These are phyloP conservation scores for Leishmania gerbilli DNA, from an alignment of 208 protist species.

Conservation along the genomic window DNA sequence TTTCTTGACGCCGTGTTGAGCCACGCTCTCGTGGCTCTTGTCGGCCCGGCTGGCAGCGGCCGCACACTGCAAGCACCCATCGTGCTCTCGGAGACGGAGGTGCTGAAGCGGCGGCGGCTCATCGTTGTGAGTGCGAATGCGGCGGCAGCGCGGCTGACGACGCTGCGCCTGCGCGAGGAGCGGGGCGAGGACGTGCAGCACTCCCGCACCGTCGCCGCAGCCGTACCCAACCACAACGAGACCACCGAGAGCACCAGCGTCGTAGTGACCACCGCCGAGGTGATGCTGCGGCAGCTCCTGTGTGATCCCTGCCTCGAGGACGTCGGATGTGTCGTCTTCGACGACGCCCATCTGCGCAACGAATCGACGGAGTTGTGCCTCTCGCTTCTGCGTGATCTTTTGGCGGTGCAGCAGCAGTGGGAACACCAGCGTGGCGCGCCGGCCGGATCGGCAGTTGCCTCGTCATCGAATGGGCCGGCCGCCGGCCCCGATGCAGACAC, in stretches of 20 bases:
- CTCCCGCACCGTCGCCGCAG: constrained; percentile 50
- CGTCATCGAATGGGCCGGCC: neutral
- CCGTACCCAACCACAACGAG: constrained; percentile 47
- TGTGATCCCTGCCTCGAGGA: constrained; percentile 79
- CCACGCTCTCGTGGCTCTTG: constrained; percentile 59
- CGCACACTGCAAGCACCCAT: constrained; percentile 79
- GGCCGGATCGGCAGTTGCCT: constrained; percentile 1
- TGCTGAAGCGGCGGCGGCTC: constrained; percentile 73
- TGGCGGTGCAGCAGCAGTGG: constrained; percentile 30
- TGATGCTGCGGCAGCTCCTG: constrained; percentile 81
- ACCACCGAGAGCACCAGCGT: constrained; percentile 57
- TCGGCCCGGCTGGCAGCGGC: constrained; percentile 60
- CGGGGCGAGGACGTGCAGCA: constrained; percentile 65
- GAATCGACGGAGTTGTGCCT: constrained; percentile 76
- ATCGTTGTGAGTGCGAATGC: constrained; percentile 72
- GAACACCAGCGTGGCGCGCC: constrained; percentile 24
- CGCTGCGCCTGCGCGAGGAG: constrained; percentile 79
- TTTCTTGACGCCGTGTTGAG: constrained; percentile 74
- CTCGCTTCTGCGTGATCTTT: constrained; percentile 58
- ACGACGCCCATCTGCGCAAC: constrained; percentile 80
- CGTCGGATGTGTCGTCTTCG: constrained; percentile 78
- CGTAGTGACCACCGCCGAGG: constrained; percentile 80
- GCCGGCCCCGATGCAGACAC: neutral
- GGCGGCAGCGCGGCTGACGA: constrained; percentile 58
- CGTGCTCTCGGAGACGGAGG: constrained; percentile 85